Evolutionary conservation across 1,284 basidiomycete genomes (phyloP).

Genomic region (Moniliophthora roreri): DNA sequence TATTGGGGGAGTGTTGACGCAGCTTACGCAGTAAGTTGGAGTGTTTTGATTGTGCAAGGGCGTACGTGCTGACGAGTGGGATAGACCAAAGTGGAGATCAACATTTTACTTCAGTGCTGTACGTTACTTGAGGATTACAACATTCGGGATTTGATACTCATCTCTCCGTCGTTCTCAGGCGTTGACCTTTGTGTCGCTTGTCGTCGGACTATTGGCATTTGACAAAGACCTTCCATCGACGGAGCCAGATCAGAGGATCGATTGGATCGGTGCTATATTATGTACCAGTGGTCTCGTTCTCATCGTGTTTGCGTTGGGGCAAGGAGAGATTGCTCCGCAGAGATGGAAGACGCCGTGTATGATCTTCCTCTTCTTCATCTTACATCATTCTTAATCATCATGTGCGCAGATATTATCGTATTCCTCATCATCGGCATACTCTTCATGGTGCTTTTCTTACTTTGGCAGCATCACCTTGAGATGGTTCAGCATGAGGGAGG

Average conservation of each 20-base stretch:
- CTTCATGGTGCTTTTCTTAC: slow-evolving; percentile 58
- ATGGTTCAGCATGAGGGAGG: slow-evolving; percentile 30
- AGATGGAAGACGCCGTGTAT: slow-evolving; percentile 75
- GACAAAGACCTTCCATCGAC: slow-evolving; percentile 47
- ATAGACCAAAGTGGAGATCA: slow-evolving; percentile 39
- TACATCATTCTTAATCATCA: neutral
- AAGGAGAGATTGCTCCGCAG: slow-evolving; percentile 66
- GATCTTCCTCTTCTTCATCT: slow-evolving; percentile 25
- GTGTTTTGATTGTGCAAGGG: neutral
- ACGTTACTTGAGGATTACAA: too few relatives aligned
- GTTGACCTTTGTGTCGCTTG: slow-evolving; percentile 41
- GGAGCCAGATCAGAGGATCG: slow-evolving; percentile 61
- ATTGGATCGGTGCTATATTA: slow-evolving; percentile 83
- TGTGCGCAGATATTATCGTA: slow-evolving; percentile 50
- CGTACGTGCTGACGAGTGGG: slow-evolving; percentile 1
- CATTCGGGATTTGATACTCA: too few relatives aligned
- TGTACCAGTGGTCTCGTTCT: slow-evolving; percentile 76
- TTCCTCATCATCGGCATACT: slow-evolving; percentile 65
- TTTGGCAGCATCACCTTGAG: slow-evolving; percentile 72
- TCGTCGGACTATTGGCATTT: slow-evolving; percentile 53
- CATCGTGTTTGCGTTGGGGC: slow-evolving; percentile 79
- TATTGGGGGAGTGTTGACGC: slow-evolving; percentile 68
- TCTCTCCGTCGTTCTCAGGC: slow-evolving; percentile 4
- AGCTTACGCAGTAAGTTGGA: slow-evolving; percentile 49
- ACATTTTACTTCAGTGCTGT: slow-evolving; percentile 30